Conservation (phyloP, 768 basidiomycete genomes). For the Suillus hirtellus region DNA sequence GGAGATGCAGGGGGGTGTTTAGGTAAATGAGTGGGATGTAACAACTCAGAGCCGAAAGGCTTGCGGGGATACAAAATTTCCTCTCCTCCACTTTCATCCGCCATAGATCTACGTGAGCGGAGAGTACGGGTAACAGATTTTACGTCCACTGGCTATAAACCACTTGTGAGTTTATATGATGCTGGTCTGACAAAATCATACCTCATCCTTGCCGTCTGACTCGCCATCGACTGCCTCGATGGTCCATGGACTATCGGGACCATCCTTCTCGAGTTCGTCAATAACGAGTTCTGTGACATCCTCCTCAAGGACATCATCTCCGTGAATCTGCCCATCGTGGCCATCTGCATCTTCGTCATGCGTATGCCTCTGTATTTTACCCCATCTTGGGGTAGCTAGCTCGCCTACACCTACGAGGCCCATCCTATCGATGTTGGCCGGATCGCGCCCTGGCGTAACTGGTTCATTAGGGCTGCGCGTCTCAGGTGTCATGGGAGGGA, state of each 20-base stretch:
- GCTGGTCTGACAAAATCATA: slow-evolving; percentile 31
- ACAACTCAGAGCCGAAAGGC: slow-evolving; percentile 31
- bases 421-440: slow-evolving; percentile 78
- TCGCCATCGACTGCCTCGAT: slow-evolving; percentile 86
- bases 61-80: slow-evolving; percentile 87
- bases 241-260: slow-evolving; percentile 83
- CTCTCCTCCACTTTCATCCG: slow-evolving; percentile 87
- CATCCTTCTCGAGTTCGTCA: slow-evolving; percentile 47
- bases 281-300: slow-evolving; percentile 30
- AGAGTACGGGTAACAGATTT: slow-evolving; percentile 49
- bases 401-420: slow-evolving; percentile 95
- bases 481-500: slow-evolving; percentile 63
- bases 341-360: slow-evolving; percentile 37
- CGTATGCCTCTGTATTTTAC: slow-evolving; percentile 47
- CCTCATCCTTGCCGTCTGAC: slow-evolving; percentile 68
- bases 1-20: slow-evolving; percentile 30
- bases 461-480: slow-evolving; percentile 51
- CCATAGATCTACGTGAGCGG: slow-evolving; percentile 62
- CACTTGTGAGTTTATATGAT: neutral
- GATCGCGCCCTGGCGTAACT: slow-evolving; percentile 69
- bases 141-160: slow-evolving; percentile 42
- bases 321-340: slow-evolving; percentile 41
- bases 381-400: slow-evolving; percentile 95
- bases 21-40: slow-evolving; percentile 34
- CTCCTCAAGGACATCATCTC: slow-evolving; percentile 31